Evolutionary conservation across 129 eudicot genomes (phyloP), one percentile per base, ranked within the genome.

Genomic region (Calendula officinalis): DNA sequence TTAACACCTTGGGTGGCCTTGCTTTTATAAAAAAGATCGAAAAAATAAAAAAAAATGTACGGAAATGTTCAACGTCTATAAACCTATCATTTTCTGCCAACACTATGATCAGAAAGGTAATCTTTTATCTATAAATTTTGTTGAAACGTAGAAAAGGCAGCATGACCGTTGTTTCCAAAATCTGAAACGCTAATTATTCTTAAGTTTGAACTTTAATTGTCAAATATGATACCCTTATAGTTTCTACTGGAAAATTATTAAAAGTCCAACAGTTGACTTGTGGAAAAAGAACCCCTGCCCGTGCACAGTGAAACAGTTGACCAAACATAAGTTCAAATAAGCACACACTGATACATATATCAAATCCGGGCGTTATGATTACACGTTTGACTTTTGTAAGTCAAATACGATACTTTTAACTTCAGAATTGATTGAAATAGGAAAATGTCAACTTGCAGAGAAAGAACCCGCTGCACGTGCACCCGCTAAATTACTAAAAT

Each of bases 241-340:
- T 22, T 22, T 22, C 11, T 52, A 53, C 55, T 51, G 3, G 3
- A 56, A 43, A 4, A 1, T 63, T 46, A 22, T 12, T 47, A 47
- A 62, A 52, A 60, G 34, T 4, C 8, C 16, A 15, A 62, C 51
- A 33, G 5, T 61, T n/a, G 46, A 10, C 69, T 52, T 41, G 64
- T 16, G 30, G 16, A 53, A 14, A 53, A 34, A 8, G 6, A 40
- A 60, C n/a, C n/a, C n/a, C n/a, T n/a, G 30, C 30, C 30, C 2
- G 30, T 22, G 30, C 2, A 22, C 30, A 22, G 30, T n/a, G n/a
- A n/a, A n/a, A n/a, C n/a, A n/a, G n/a, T n/a, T n/a, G n/a, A n/a
- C n/a, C n/a, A n/a, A n/a, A n/a, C n/a, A n/a, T n/a, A n/a, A n/a
- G n/a, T n/a, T n/a, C n/a, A n/a, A n/a, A n/a, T n/a, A n/a, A n/a